Base-by-base conservation (phyloP, 2,329 filamentous ascomycete species). In the Daldinia sp. region DNA sequence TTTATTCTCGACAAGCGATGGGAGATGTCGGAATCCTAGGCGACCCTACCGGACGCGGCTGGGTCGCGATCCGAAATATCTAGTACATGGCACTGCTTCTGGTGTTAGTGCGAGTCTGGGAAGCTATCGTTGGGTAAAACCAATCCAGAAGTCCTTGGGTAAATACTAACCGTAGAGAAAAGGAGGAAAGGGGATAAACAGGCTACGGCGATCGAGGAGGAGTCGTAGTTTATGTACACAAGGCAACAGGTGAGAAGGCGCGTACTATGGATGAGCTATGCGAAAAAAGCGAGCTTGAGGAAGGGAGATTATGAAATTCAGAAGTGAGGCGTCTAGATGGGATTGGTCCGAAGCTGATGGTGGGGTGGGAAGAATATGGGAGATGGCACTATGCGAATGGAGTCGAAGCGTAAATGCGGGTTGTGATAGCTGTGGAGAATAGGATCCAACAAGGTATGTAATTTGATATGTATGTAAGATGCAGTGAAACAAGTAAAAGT, bases 1-100 rank as follows among this genome's bases (percentile, higher is more conserved):
- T 77, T 77, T 76, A 73, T 77, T 74, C 59, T 72, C 64, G 65
- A 62, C 10, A 59, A 26, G 33, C 46, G 62, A 70, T 68, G 70
- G 35, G 71, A 67, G 70, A 66, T 46, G 63, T 69, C 64, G 65
- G 72, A 59, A 69, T 66, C 69, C 68, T 73, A 63, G 69, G 71
- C 74, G 76, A 75, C 74, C 74, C 71, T 73, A 66, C 73, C 75
- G 73, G 72, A 70, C 73, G 70, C 70, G 66, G 75, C 76, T 76
- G 75, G 75, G 73, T 75, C 75, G 75, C 76, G 72, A 76, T 72
- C 71, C 67, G 69, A 63, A 44, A 73, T 70, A 70, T 76, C 78
- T 81, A 81, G 78, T 77, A 78, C 80, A 82, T 82, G 73, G 73
- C 78, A 76, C 75, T 78, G 74, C 61, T 68, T 63, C 61, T 65